Evolutionary conservation across 2,329 filamentous ascomycete species (phyloP).

Genomic region (Niveomyces coronatus): DNA sequence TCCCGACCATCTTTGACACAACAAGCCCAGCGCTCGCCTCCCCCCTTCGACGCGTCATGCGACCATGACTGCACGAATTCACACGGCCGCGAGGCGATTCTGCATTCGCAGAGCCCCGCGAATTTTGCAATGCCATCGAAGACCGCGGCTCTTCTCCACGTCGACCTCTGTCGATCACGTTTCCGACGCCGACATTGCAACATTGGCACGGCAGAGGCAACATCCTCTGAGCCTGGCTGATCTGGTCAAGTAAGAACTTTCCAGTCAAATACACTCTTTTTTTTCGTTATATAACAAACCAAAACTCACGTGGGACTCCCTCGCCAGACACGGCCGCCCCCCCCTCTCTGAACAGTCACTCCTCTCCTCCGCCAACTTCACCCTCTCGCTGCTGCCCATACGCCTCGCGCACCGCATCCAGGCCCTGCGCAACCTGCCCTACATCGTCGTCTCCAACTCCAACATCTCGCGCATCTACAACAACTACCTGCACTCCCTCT

Average conservation of each 20-base stretch:
- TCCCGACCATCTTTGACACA: too few species aligned
- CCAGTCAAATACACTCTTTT: neutral
- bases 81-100: slow-evolving; percentile 9
- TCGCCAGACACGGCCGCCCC: slow-evolving; percentile 59
- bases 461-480: slow-evolving; percentile 91
- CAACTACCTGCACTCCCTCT: slow-evolving; percentile 90
- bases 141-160: slow-evolving; percentile 10
- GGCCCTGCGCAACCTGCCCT: slow-evolving; percentile 84
- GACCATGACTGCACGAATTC: slow-evolving; percentile 14
- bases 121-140: neutral
- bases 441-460: slow-evolving; percentile 96
- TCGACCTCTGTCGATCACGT: slow-evolving; percentile 23
- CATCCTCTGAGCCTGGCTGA: slow-evolving; percentile 79
- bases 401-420: slow-evolving; percentile 91
- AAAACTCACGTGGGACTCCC: neutral
- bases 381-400: slow-evolving; percentile 80
- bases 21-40: neutral
- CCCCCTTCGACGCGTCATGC: slow-evolving; percentile 12
- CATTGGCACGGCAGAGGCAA: slow-evolving; percentile 65
- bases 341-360: slow-evolving; percentile 73
- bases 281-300: neutral
- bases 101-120: slow-evolving; percentile 1
- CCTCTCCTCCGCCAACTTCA: slow-evolving; percentile 89
- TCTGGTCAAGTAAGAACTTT: slow-evolving; percentile 60
- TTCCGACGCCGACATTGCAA: slow-evolving; percentile 66